Evolutionary conservation across 257 asterid species (phyloP).

Genomic region (Solanum medicagineum): DNA sequence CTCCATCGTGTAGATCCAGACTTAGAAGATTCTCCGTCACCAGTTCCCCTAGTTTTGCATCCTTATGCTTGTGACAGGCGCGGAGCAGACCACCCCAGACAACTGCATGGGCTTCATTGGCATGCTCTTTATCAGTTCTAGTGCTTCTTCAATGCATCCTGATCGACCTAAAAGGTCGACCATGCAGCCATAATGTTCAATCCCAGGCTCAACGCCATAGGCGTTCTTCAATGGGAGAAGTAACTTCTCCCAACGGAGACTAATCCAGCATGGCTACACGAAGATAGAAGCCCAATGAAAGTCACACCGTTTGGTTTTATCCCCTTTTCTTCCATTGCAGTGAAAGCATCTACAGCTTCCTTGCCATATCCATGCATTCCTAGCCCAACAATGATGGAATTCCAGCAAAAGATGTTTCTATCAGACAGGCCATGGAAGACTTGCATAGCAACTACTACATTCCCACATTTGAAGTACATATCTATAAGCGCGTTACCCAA

Average conservation of each 20-base stretch:
- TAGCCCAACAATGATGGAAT: constrained; percentile 14
- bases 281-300: constrained; percentile 18
- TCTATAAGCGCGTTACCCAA: constrained; percentile 22
- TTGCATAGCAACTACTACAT: constrained; percentile 11
- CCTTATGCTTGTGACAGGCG: constrained; percentile 8
- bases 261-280: constrained; percentile 20
- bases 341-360: constrained; percentile 16
- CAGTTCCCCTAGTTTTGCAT: constrained; percentile 7
- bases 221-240: constrained; percentile 9
- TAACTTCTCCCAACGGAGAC: constrained; percentile 14
- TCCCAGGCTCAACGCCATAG: constrained; percentile 15
- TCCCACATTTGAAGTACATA: constrained; percentile 27
- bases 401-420: constrained; percentile 23
- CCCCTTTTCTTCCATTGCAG: constrained; percentile 13
- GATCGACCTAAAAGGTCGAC: constrained; percentile 25
- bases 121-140: constrained; percentile 13
- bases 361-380: constrained; percentile 19
- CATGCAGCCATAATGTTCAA: constrained; percentile 31
- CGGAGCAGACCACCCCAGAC: constrained; percentile 25
- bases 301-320: constrained; percentile 21
- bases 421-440: constrained; percentile 16
- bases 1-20: constrained; percentile 21
- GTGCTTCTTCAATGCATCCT: constrained; percentile 21
- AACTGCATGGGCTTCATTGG: constrained; percentile 16
- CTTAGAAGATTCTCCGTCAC: constrained; percentile 16